Percentiles rank a stretch among this genome's conserved stretches.
phyloP scores from a whole-genome alignment of 2,329 filamentous ascomycete species.

The Verticillium alfalfae region DNA sequence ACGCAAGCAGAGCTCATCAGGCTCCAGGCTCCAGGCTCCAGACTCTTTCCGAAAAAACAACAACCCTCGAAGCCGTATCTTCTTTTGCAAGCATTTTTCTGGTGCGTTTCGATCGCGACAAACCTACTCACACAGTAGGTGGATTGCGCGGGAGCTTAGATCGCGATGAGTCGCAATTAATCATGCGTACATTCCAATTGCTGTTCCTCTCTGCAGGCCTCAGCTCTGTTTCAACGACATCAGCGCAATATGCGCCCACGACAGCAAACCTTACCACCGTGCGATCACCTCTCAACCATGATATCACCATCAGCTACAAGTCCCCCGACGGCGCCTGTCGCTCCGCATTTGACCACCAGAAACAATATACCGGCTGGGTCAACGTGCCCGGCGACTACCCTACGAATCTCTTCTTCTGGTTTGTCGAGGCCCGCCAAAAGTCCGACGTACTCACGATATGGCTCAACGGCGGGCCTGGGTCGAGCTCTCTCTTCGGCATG shows the following conservation, averaged over 20 bases:
- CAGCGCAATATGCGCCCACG: constrained; percentile 8
- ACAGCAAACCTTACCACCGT: constrained; percentile 46
- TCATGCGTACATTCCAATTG: constrained; percentile 6
- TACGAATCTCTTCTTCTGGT: constrained; percentile 48
- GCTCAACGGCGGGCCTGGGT: constrained; percentile 63
- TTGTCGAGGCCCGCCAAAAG: constrained; percentile 36
- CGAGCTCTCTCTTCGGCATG: constrained; percentile 59
- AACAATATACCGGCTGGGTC: constrained; percentile 68
- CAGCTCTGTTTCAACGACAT: not conserved
- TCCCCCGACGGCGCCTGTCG: constrained; percentile 54
- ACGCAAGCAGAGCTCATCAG: not conserved
- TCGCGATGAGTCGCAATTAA: constrained; percentile 9
- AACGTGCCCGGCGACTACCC: constrained; percentile 49
- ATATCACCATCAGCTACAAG: constrained; percentile 65
- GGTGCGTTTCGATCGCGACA: not conserved
- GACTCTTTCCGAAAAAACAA: not conserved
- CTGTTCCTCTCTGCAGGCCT: constrained; percentile 1
- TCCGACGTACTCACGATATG: constrained; percentile 48
- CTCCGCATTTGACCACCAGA: constrained; percentile 59
- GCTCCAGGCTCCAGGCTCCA: not conserved
- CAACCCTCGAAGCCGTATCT: not conserved
- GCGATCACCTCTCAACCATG: constrained; percentile 54
- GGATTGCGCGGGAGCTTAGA: constrained; percentile 7
- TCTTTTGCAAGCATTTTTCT: not conserved
- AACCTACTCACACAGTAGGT: not conserved